phyloP scores from a whole-genome alignment of 225 moss, liverwort and hornwort genomes.

The Anthoceros angustus region DNA sequence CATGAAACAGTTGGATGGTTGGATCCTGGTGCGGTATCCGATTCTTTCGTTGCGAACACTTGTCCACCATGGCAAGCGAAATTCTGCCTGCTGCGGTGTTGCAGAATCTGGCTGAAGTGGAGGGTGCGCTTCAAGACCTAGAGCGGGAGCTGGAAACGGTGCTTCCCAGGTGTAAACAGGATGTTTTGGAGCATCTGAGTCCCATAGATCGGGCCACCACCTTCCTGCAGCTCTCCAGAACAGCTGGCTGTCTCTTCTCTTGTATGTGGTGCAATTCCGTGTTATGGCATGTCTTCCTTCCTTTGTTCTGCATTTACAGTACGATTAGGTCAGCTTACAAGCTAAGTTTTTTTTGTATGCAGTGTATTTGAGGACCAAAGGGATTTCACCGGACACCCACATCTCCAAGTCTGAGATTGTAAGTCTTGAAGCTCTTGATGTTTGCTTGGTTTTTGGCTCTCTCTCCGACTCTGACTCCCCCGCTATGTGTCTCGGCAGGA shows the following conservation, averaged over 20 bases:
- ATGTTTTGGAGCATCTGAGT: slow-evolving; percentile 32
- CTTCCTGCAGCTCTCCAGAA: slow-evolving; percentile 41
- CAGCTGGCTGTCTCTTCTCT: slow-evolving; percentile 58
- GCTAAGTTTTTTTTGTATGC: slow-evolving; percentile 7
- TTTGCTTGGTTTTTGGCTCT: background rate
- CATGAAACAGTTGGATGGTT: too few species aligned
- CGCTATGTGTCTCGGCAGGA: slow-evolving; percentile 27
- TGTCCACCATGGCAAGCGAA: slow-evolving; percentile 43
- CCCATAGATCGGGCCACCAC: slow-evolving; percentile 56
- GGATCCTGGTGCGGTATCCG: too few species aligned
- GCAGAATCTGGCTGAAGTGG: slow-evolving; percentile 35
- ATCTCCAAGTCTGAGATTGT: slow-evolving; percentile 55
- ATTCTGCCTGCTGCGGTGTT: slow-evolving; percentile 47
- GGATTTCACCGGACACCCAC: slow-evolving; percentile 57
- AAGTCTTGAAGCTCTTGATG: background rate
- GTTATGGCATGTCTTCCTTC: background rate
- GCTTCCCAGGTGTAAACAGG: slow-evolving; percentile 23
- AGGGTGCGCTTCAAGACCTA: slow-evolving; percentile 31
- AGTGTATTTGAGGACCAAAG: slow-evolving; percentile 66
- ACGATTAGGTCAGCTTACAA: background rate
- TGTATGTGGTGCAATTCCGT: slow-evolving; percentile 18
- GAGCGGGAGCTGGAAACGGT: slow-evolving; percentile 38
- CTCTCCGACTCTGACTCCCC: background rate
- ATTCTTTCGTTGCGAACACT: background rate
- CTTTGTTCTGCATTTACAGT: too few species aligned